Evolutionary conservation across 192 early-diverging fungal genomes (phyloP), one percentile per base, ranked within the genome.

Genomic region (Coemansia umbellata): DNA sequence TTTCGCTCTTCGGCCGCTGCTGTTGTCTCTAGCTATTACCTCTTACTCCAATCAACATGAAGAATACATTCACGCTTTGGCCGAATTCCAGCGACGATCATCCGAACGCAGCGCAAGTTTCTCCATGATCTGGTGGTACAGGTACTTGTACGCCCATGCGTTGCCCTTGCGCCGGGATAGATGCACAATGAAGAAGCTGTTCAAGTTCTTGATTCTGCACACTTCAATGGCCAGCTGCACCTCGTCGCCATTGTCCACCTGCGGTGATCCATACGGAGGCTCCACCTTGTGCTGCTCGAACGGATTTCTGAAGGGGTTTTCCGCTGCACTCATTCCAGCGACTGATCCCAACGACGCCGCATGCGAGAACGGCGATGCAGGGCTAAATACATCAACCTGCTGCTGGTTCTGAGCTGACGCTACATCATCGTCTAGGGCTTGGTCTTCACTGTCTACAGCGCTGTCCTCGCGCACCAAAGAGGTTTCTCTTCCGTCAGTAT

Each of bases 171-270:
- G 78, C 6, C 88, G 80, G 14, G 82, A 80, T 35, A 90, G 72
- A 52, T 87, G 84, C 28, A 90, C 88, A 41, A 86, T 87, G 47
- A 85, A 87, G 23, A 90, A 61, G 28, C 82, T 83, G 58, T 80
- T 83, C 32, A 98, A 61, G 56, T 95, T 94, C 78, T 92, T 91
- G 68, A 98, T 88, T 58, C 82, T 82, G 68, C 92, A 92, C 28
- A 98, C 60, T 80, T 94, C 92, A 19, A 98, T 84, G 13, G 84
- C 81, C 69, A 95, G 86, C 28, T 86, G 84, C 18, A 98, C 83
- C 73, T 95, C 93, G 21, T 88, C 91, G 18, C 86, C 85, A 37
- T 58, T 60, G 48, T 78, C 74, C 23, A 70, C 67, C 33, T 78
- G 63, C 15, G 62, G 30, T 2, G 66, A 32, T 26, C 74, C 74